A percentile compares a stretch with the other conserved stretches of the same genome.
Evolutionary conservation across 495 filamentous ascomycete genomes (phyloP).

Genomic region (Lasiosphaeriaceae sp.): DNA sequence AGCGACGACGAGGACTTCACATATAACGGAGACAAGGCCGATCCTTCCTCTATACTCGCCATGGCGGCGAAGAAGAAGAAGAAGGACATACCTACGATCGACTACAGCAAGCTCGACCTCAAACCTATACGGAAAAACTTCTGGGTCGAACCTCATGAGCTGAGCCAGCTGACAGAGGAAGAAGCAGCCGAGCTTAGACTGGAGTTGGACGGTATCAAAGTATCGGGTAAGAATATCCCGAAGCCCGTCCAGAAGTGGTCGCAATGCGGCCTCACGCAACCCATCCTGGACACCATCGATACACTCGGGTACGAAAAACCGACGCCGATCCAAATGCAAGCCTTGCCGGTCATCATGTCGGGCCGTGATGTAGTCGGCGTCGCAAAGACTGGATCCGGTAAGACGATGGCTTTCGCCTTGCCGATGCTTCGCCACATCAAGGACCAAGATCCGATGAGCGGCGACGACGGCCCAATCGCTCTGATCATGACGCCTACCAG

Average conservation of each 20-base stretch:
- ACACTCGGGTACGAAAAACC: slow-evolving; percentile 81
- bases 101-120: slow-evolving; percentile 82
- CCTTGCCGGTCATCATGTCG: slow-evolving; percentile 92
- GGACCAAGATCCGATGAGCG: slow-evolving; percentile 79
- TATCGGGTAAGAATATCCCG: slow-evolving; percentile 76
- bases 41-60: slow-evolving; percentile 75
- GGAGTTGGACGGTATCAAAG: slow-evolving; percentile 93
- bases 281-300: slow-evolving; percentile 83
- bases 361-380: slow-evolving; percentile 95
- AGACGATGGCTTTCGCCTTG: slow-evolving; percentile 90
- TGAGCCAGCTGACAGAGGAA: slow-evolving; percentile 79
- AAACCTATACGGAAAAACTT: slow-evolving; percentile 88
- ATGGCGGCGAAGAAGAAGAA: slow-evolving; percentile 93
- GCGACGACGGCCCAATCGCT: slow-evolving; percentile 80
- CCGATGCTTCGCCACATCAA: slow-evolving; percentile 98
- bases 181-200: slow-evolving; percentile 77
- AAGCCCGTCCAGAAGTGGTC: slow-evolving; percentile 96
- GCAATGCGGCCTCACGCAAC: slow-evolving; percentile 83
- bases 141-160: slow-evolving; percentile 83
- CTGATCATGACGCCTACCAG: slow-evolving; percentile 93
- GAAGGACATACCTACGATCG: slow-evolving; percentile 83
- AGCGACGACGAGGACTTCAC: slow-evolving; percentile 77
- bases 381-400: slow-evolving; percentile 98
- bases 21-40: slow-evolving; percentile 67
- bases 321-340: slow-evolving; percentile 92